Evolutionary conservation across 768 basidiomycete species (phyloP), one percentile per base, ranked within the genome.

Genomic region (Lentinula boryana): DNA sequence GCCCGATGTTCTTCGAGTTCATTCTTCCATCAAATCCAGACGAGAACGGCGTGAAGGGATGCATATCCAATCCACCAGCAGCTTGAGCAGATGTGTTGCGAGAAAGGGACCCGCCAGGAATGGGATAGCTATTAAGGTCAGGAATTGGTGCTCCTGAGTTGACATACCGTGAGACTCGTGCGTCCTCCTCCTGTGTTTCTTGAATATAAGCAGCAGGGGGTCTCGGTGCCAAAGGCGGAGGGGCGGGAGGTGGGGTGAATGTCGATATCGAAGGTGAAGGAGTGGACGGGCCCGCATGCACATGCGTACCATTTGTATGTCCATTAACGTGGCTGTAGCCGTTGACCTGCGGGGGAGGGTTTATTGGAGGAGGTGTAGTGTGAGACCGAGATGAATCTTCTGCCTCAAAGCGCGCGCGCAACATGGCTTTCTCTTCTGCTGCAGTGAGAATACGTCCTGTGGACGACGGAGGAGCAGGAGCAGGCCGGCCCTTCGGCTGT

Each of bases 181-280:
- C 74, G 64, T 93, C 88, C 65, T 87, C 89, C 65, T 87, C 86
- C 62, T 83, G 86, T 16, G 91, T 93, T 74, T 93, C 88, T 63
- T 87, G 83, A 62, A 93, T 91, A 69, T 93, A 93, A 58, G 89
- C 86, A 5, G 70, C 83, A 8, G 91, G 91, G 1, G 91, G 91
- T 55, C 86, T 84, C 2, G 91, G 91, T 76, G 81, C 75, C 63
- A 93, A 74, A 7, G 91, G 89, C 1, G 90, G 89, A 0, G 88
- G 91, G 0, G 80, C 71, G 48, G 62, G 60, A 54, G 46, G 60
- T 5, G 32, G 35, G 31, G 35, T 60, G 16, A 48, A 53, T 9
- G 53, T 44, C 6, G 38, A 59, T 44, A 7, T 56, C 16, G 52
- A 49, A 3, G 60, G 48, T 5, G 35, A 53, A 7, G 62, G 56